Evolutionary conservation across 78 protist genomes (phyloP), one percentile per base, ranked within the genome.

Genomic region (Polysphondylium violaceum): DNA sequence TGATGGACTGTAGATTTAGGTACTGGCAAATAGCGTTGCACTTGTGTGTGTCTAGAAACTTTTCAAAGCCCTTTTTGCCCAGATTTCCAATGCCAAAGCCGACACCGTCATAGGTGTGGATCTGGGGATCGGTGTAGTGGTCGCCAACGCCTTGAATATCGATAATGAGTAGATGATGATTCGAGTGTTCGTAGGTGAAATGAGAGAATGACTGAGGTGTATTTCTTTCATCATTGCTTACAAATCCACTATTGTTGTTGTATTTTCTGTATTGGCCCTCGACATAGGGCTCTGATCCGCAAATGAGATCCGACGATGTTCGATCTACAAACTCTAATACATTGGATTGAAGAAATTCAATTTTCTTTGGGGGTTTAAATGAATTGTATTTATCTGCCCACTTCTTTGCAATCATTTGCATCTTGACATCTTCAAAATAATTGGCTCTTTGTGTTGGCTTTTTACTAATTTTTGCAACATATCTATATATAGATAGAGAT

Each of bases 131-230:
- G 29, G 98, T 97, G 67, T 96, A 97, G 27, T 88, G 63, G 76
- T 97, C 98, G 14, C 88, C 98, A 7, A 95, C 98, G 27, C 98
- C 98, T 60, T 97, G 98, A 35, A 97, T 95, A 93, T 97, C 98
- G 87, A 88, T 71, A 29, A 97, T 83, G 8, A 97, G 44, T 25
- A 96, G 27, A 50, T 43, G 38, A 35, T 64, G 93, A 29, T 38
- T 44, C 5, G 96, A 91, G 4, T 55, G 92, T 36, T 89, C 97
- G 71, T 93, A 96, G 29, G 98, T 88, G 31, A 95, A 97, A 81
- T 97, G 98, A 9, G 97, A 87, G 55, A 97, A 97, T 11, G 98
- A 96, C 33, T 97, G 98, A 33, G 97, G 98, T n/a, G 98, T 95
- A 90, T 76, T 89, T 23, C 96, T 95, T 41, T 89, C 94, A 60